Conservation (phyloP, 2,329 filamentous ascomycete species). For the Amesomyces nigricolor region DNA sequence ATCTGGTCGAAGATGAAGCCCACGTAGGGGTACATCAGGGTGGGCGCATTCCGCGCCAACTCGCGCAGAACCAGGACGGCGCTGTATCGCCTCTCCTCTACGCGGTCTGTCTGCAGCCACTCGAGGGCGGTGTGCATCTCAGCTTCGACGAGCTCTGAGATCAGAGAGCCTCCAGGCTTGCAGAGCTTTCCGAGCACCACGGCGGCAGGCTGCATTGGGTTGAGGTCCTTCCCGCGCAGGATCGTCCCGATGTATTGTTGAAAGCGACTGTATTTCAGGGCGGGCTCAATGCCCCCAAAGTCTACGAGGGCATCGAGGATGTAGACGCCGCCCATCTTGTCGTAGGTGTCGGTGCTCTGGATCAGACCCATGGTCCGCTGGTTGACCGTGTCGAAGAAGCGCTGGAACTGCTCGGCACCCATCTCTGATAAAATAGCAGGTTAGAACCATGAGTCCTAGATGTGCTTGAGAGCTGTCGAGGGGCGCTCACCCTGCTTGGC, state of each 20-base stretch:
- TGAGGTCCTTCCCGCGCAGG: slow-evolving; percentile 83
- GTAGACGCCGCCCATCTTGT: slow-evolving; percentile 86
- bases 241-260: slow-evolving; percentile 84
- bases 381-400: slow-evolving; percentile 53
- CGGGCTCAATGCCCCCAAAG: slow-evolving; percentile 90
- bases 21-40: slow-evolving; percentile 91
- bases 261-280: slow-evolving; percentile 90
- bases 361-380: slow-evolving; percentile 59
- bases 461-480: not conserved
- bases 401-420: slow-evolving; percentile 67
- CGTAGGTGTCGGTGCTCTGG: slow-evolving; percentile 78
- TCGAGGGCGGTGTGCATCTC: slow-evolving; percentile 95
- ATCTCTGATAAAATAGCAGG: slow-evolving; percentile 51
- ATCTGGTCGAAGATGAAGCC: slow-evolving; percentile 93
- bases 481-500: slow-evolving; percentile 48
- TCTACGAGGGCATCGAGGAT: slow-evolving; percentile 91
- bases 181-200: slow-evolving; percentile 85
- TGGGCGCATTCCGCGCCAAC: slow-evolving; percentile 86
- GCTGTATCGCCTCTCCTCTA: slow-evolving; percentile 89
- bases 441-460: slow-evolving; percentile 8
- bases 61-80: slow-evolving; percentile 88
- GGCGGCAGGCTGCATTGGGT: slow-evolving; percentile 85
- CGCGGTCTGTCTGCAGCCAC: slow-evolving; percentile 91
- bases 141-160: slow-evolving; percentile 91
- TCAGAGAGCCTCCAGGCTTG: slow-evolving; percentile 85